phyloP scores from a whole-genome alignment of 768 basidiomycete species.

The Plicaturopsis crispa region DNA sequence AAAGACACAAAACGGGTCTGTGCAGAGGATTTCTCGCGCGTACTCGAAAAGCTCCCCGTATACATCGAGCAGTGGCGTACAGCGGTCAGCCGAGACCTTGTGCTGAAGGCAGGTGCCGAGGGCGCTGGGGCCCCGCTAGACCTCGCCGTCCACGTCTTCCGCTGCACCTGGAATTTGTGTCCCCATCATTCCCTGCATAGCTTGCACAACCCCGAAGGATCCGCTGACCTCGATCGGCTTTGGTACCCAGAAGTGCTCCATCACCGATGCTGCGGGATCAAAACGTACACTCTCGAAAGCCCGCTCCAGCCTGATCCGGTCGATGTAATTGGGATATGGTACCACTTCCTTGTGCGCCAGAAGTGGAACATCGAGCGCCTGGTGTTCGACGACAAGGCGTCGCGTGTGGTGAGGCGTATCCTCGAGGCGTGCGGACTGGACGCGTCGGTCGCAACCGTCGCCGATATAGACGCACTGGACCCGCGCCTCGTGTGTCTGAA shows the following conservation, averaged over 20 bases:
- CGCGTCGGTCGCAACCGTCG: background rate
- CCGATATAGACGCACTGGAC: conserved; percentile 3
- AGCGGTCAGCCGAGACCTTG: background rate
- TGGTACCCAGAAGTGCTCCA: conserved; percentile 2
- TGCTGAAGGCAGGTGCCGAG: background rate
- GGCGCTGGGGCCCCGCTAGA: background rate
- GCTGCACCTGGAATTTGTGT: background rate
- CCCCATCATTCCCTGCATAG: no score
- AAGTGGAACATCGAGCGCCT: conserved; percentile 2
- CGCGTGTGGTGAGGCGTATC: conserved; percentile 4
- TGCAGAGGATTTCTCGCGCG: background rate
- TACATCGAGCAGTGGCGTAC: background rate
- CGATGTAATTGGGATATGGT: no score
- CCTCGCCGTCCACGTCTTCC: background rate
- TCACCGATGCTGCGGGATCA: conserved; percentile 3
- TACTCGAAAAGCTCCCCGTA: background rate
- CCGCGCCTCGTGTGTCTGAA: conserved; percentile 8
- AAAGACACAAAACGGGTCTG: conserved; percentile 1
- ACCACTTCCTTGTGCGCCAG: conserved; percentile 2
- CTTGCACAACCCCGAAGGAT: background rate
- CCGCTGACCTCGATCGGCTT: background rate
- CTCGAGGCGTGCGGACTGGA: conserved; percentile 6
- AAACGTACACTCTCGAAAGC: no score
- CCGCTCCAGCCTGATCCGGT: no score
- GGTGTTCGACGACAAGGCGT: conserved; percentile 7